phyloP scores from a whole-genome alignment of 148 eudicot genomes.

The Camellia sinensis region DNA sequence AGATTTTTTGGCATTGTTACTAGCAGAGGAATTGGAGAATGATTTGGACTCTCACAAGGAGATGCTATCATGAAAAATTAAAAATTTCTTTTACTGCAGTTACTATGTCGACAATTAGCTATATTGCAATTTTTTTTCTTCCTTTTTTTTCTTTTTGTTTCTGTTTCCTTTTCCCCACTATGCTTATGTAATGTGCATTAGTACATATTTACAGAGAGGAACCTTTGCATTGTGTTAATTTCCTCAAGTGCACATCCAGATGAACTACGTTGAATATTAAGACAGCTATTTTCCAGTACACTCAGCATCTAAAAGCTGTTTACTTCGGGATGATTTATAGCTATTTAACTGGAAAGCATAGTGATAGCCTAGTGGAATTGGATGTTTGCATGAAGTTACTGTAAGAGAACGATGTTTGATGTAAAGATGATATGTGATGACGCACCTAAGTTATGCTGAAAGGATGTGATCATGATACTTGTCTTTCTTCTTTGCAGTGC shows the following conservation, averaged over 20 bases:
- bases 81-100: not conserved
- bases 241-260: not conserved
- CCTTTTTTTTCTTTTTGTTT: not conserved
- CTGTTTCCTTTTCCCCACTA: not conserved
- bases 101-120: not conserved
- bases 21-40: not conserved
- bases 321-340: not conserved
- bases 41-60: not conserved
- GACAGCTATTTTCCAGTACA: not conserved
- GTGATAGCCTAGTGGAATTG: not conserved
- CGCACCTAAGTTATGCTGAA: not conserved
- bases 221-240: not conserved
- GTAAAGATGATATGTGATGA: not conserved
- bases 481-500: constrained; percentile 32
- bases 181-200: not conserved
- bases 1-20: too few species aligned
- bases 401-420: not conserved
- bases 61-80: not conserved
- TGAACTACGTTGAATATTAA: not conserved
- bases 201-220: not conserved
- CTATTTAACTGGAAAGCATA: not conserved
- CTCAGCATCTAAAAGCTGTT: not conserved
- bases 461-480: constrained; percentile 7
- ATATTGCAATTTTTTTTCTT: not conserved
- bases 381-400: not conserved